phyloP scores from a whole-genome alignment of 768 basidiomycete genomes.

The Collybiopsis luxurians region DNA sequence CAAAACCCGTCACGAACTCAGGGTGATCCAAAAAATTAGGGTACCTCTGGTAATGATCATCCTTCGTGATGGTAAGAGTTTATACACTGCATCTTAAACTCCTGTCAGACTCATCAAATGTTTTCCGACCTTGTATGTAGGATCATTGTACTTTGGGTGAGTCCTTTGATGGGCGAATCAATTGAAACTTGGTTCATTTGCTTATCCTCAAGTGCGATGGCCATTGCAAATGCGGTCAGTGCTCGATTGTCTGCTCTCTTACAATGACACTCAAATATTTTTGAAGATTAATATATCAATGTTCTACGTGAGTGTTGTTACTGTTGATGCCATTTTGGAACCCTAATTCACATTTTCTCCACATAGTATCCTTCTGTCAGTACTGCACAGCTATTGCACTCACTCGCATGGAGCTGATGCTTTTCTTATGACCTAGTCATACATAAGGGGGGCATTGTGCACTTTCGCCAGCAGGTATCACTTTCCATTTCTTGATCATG shows the following conservation, averaged over 20 bases:
- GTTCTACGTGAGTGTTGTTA: neutral
- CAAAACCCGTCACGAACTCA: constrained; percentile 7
- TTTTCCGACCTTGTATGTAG: neutral
- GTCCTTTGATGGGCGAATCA: neutral
- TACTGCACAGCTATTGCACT: neutral
- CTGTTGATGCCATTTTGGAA: neutral
- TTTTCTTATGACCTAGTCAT: neutral
- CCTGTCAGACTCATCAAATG: too few species aligned
- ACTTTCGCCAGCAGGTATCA: constrained; percentile 5
- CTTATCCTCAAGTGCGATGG: constrained; percentile 7
- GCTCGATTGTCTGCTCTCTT: too few species aligned
- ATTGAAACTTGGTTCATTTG: neutral
- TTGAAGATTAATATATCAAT: constrained; percentile 3
- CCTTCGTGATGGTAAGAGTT: constrained; percentile 6
- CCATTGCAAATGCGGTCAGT: constrained; percentile 1
- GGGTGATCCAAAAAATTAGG: neutral
- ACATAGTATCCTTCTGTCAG: constrained; percentile 4
- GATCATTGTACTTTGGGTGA: constrained; percentile 7
- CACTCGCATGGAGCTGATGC: too few species aligned
- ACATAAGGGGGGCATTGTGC: neutral
- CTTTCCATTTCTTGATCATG: too few species aligned
- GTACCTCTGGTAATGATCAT: constrained; percentile 2
- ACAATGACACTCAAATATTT: too few species aligned
- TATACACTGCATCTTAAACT: neutral
- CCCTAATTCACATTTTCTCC: neutral